phyloP scores from a whole-genome alignment of 305 asterid genomes.

The Plantago coronopus region DNA sequence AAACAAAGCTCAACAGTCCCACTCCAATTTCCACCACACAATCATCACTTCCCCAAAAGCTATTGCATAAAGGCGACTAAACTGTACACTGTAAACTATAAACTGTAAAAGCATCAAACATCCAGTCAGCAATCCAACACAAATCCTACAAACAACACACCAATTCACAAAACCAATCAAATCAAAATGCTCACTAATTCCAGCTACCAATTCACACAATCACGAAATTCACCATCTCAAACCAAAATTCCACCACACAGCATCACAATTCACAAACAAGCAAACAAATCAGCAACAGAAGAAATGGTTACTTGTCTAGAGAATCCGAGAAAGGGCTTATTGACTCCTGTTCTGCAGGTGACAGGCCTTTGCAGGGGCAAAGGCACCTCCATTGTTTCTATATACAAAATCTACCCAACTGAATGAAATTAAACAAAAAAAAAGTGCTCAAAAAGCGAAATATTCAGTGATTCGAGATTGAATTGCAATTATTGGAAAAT shows the following conservation, averaged over 20 bases:
- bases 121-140: too few species aligned
- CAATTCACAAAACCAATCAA: background rate
- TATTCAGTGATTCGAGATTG: background rate
- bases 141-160: too few species aligned
- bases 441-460: background rate
- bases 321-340: constrained; percentile 58
- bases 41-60: background rate
- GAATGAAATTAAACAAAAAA: too few species aligned
- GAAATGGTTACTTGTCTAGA: constrained; percentile 40
- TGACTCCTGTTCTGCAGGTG: constrained; percentile 36
- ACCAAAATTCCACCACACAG: background rate
- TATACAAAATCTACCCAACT: background rate
- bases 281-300: background rate
- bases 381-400: constrained; percentile 51
- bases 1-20: background rate
- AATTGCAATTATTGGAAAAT: background rate
- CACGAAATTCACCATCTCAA: constrained; percentile 13
- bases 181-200: background rate
- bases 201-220: constrained; percentile 9
- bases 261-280: background rate
- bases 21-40: constrained; percentile 10
- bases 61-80: too few species aligned
- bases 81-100: too few species aligned
- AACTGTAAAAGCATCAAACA: too few species aligned
- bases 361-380: constrained; percentile 53